These are phyloP conservation scores for Artemisia annua DNA, from an alignment of 129 eudicot genomes.

Conservation along the genomic window DNA sequence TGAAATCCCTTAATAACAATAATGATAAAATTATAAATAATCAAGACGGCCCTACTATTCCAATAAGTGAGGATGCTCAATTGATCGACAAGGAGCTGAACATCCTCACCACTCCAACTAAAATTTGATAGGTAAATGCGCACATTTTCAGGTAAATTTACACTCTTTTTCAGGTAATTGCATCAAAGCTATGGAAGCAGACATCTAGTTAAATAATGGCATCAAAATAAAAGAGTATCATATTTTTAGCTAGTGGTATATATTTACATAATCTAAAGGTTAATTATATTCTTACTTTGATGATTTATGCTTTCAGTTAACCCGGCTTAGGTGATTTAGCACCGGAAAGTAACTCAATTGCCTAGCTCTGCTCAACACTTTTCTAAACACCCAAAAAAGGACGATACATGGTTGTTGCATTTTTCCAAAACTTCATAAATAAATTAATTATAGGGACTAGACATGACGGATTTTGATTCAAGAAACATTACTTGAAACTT, in stretches of 20 bases:
- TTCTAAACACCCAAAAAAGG: not conserved
- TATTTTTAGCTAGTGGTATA: not conserved
- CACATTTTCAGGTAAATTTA: not conserved
- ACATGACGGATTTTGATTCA: not conserved
- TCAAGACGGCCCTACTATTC: too few species aligned
- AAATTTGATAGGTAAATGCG: not conserved
- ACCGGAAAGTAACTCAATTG: not conserved
- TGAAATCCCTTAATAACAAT: too few species aligned
- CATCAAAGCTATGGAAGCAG: not conserved
- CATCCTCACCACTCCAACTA: conserved; percentile 1
- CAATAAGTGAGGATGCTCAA: too few species aligned
- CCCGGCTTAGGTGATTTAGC: not conserved
- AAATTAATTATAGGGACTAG: not conserved
- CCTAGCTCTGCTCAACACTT: not conserved
- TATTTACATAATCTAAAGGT: not conserved
- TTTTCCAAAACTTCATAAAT: not conserved
- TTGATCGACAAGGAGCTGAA: too few species aligned
- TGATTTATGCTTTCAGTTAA: too few species aligned
- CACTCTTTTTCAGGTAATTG: not conserved
- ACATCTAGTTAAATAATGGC: not conserved
- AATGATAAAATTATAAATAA: too few species aligned
- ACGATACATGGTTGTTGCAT: not conserved
- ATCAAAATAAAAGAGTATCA: not conserved
- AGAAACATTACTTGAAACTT: not conserved
- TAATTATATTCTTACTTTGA: not conserved